A percentile compares a stretch with the other conserved stretches of the same genome.
phyloP scores from a whole-genome alignment of 2,329 filamentous ascomycete genomes.

The Simplicillium aogashimaense region DNA sequence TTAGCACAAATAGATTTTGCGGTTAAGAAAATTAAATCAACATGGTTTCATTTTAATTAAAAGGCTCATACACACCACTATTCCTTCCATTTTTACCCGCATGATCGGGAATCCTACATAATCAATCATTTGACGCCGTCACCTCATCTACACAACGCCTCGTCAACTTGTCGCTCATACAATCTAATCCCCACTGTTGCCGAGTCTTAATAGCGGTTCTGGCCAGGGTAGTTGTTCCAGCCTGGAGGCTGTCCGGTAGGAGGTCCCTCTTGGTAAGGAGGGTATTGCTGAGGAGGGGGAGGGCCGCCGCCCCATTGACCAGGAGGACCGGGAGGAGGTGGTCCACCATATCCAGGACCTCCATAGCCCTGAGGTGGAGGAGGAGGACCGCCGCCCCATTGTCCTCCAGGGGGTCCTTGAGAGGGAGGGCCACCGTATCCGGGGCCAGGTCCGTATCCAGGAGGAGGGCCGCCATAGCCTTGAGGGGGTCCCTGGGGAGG shows the following conservation, averaged over 20 bases:
- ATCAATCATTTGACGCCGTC: neutral
- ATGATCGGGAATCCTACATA: no score
- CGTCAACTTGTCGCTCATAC: no score
- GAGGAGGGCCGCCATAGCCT: conserved; percentile 12
- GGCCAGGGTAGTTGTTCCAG: conserved; percentile 28
- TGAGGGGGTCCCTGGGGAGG: conserved; percentile 15
- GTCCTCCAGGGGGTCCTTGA: conserved; percentile 8
- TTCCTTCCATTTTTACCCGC: no score
- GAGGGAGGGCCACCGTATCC: neutral
- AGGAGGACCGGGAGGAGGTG: conserved; percentile 6
- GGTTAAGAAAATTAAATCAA: no score
- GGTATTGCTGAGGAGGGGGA: conserved; percentile 12
- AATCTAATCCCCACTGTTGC: no score
- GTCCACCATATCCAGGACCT: conserved; percentile 12
- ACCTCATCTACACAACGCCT: neutral
- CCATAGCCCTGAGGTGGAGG: conserved; percentile 13
- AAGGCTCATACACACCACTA: no score
- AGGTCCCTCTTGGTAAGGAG: conserved; percentile 13
- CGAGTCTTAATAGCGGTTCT: conserved; percentile 11
- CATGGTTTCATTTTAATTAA: no score
- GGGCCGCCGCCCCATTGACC: conserved; percentile 10
- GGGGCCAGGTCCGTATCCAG: conserved; percentile 16
- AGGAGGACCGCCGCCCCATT: conserved; percentile 10
- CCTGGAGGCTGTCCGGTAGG: conserved; percentile 15
- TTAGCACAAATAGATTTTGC: no score